These are phyloP conservation scores for Aspergillus heteromorphus DNA, from an alignment of 495 filamentous ascomycete genomes.

Conservation along the genomic window DNA sequence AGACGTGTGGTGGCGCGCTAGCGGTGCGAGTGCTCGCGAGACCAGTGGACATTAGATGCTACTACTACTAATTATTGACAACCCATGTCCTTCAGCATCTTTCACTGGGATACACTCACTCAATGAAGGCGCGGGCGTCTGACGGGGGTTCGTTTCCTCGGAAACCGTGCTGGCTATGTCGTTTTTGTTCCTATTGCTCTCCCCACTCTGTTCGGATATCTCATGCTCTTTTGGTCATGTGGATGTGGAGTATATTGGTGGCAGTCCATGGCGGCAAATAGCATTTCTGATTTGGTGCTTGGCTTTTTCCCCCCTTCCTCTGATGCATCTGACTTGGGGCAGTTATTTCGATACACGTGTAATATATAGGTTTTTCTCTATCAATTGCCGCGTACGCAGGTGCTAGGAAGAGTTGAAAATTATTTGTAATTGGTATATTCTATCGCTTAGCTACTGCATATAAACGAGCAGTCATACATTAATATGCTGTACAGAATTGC, in stretches of 20 bases:
- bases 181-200: neutral
- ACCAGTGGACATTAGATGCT: conserved; percentile 20
- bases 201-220: neutral
- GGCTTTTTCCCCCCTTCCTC: neutral
- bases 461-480: neutral
- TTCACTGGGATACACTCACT: conserved; percentile 8
- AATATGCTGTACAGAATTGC: neutral
- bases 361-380: neutral
- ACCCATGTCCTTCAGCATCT: neutral
- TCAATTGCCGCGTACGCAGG: neutral
- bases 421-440: neutral
- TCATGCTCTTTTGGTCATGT: neutral
- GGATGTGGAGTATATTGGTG: neutral
- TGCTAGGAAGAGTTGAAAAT: neutral
- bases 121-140: conserved; percentile 28
- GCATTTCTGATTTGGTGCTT: neutral
- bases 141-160: conserved; percentile 1
- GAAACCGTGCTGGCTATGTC: neutral
- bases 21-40: conserved; percentile 59
- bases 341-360: neutral
- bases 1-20: conserved; percentile 89
- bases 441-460: neutral
- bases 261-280: neutral
- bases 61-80: too few relatives aligned
- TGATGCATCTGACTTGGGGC: neutral